Conservation (phyloP, 495 filamentous ascomycete species). For the Hypoxylon perforatum region DNA sequence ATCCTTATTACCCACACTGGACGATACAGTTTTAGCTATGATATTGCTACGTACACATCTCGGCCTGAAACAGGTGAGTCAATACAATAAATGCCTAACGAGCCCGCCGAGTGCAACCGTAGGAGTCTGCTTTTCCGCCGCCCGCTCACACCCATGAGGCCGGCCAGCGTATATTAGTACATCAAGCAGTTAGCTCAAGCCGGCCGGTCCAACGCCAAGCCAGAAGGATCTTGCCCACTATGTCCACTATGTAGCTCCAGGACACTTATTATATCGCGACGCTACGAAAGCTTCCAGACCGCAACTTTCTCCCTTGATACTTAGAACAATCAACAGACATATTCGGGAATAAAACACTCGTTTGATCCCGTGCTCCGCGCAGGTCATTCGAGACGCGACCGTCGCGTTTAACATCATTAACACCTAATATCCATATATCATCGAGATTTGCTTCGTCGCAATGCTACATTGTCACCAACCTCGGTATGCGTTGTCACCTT, state of each 20-base stretch:
- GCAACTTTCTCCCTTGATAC: not conserved
- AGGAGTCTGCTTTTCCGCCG: constrained; percentile 14
- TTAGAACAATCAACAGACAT: not conserved
- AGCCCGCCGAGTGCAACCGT: constrained; percentile 22
- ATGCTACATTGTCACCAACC: constrained; percentile 20
- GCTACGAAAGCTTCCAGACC: not conserved
- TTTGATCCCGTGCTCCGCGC: constrained; percentile 1
- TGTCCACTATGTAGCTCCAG: not conserved
- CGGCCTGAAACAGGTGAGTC: constrained; percentile 24
- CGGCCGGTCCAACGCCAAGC: constrained; percentile 20
- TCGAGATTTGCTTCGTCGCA: constrained; percentile 23
- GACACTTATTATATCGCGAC: not conserved
- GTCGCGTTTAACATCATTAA: not conserved
- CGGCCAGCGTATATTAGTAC: constrained; percentile 19
- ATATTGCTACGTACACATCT: constrained; percentile 3
- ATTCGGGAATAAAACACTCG: constrained; percentile 5
- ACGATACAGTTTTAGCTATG: not conserved
- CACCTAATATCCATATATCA: not conserved
- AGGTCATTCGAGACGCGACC: not conserved
- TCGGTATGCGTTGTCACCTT: constrained; percentile 4
- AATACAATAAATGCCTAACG: constrained; percentile 30
- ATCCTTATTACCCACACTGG: constrained; percentile 15
- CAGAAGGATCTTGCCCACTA: constrained; percentile 16
- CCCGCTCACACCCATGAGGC: constrained; percentile 21
- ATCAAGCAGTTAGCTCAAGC: constrained; percentile 22